These are phyloP conservation scores for Citrullus colocynthis DNA, from an alignment of 306 rosid genomes.

Conservation along the genomic window DNA sequence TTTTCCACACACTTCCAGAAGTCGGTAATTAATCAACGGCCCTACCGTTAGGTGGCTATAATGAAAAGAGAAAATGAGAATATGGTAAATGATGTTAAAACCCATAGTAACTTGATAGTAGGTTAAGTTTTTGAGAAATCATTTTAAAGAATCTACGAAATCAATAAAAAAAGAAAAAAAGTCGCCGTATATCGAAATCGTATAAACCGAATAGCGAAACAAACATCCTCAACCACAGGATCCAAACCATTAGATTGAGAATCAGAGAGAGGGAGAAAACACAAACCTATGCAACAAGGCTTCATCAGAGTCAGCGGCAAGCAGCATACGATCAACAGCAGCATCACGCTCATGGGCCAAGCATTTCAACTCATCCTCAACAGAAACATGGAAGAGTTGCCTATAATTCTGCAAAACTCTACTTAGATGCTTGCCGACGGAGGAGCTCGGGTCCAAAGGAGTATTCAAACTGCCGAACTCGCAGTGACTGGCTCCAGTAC, in stretches of 20 bases:
- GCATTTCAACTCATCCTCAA: slow-evolving; percentile 49
- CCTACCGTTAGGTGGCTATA: background rate
- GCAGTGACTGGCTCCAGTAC: slow-evolving; percentile 30
- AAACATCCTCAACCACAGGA: background rate
- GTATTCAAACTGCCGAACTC: slow-evolving; percentile 48
- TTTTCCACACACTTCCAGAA: background rate
- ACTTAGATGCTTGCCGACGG: slow-evolving; percentile 44
- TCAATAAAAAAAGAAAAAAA: background rate
- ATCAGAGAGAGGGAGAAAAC: background rate
- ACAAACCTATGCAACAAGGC: slow-evolving; percentile 73
- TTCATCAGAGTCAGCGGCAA: slow-evolving; percentile 34
- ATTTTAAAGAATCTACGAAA: background rate
- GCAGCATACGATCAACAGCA: slow-evolving; percentile 41
- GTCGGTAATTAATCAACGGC: background rate
- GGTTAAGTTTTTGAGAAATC: background rate
- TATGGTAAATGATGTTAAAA: background rate
- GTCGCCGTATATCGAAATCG: background rate
- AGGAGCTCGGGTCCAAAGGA: slow-evolving; percentile 56
- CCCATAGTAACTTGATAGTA: background rate
- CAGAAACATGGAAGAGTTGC: slow-evolving; percentile 62
- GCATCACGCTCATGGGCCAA: slow-evolving; percentile 58
- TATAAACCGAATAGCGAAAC: background rate
- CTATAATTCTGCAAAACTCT: slow-evolving; percentile 74
- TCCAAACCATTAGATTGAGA: background rate
- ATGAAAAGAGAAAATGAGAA: background rate